Evolutionary conservation across 495 filamentous ascomycete species (phyloP), one percentile per base, ranked within the genome.

Genomic region (Hyaloscypha variabilis): DNA sequence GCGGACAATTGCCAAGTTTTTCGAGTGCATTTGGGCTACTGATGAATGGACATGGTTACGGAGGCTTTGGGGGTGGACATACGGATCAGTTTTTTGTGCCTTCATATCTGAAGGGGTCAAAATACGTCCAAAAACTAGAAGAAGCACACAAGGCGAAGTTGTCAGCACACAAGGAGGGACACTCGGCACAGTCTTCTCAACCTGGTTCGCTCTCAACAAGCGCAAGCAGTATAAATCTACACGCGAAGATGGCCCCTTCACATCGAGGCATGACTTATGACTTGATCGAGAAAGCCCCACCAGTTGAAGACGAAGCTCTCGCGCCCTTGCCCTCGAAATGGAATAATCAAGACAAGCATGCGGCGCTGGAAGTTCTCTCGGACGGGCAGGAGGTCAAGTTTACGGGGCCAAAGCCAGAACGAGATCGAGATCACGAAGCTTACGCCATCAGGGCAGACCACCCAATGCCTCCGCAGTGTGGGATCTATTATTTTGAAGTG

Each of bases 401-500:
- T 72, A 77, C 76, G 36, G 80, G 81, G 25, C 58, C 71, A 30
- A 73, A 71, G 30, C 51, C 70, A 17, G 68, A 74, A 73, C 59
- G 74, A 63, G 79, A 79, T 50, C 73, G 75, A 61, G 91, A 97
- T 36, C 90, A 93, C 73, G 95, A 97, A 72, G 92, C 92, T 58
- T 92, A 87, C 39, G 85, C 92, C 19, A 84, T 97, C 65, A 88
- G 95, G 36, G 87, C 96, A 39, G 91, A 99, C 71, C 82, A 94
- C 75, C 87, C 88, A 28, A 97, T 99, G 89, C 91, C 95, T n/a
- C 83, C 88, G 54, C 88, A 96, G 75, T 93, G 90, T 69, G 95
- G 95, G 0, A 89, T 99, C 61, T 98, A 97, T 77, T 99, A 99
- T 75, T 99, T 90, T 76, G 95, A 99, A 79, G 87, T 97, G 13